phyloP scores from a whole-genome alignment of 768 basidiomycete species.

The Termitomyces sp. region DNA sequence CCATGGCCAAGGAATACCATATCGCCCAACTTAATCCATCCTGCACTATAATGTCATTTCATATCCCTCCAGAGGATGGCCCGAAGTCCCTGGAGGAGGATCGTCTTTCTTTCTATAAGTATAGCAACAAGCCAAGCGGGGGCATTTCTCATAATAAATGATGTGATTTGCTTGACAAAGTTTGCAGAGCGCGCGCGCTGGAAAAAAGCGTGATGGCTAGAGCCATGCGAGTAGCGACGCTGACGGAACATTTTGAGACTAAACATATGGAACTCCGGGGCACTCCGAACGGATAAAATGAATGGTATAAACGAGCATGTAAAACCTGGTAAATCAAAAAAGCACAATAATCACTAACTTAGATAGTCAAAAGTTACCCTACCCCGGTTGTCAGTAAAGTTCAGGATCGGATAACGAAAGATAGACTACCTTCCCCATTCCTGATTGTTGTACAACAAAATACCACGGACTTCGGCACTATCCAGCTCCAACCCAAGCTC shows the following conservation, averaged over 20 bases:
- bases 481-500: slow-evolving; percentile 83
- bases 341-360: slow-evolving; percentile 21
- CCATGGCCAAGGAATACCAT: not conserved
- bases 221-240: slow-evolving; percentile 15
- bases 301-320: slow-evolving; percentile 8
- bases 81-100: not conserved
- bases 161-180: not conserved
- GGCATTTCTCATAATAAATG: not conserved
- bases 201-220: not conserved
- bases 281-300: slow-evolving; percentile 7
- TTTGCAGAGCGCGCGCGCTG: not conserved
- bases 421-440: slow-evolving; percentile 79
- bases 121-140: no score
- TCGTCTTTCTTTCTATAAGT: no score
- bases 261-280: slow-evolving; percentile 15
- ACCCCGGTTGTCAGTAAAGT: slow-evolving; percentile 9
- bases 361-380: slow-evolving; percentile 51
- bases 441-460: slow-evolving; percentile 67
- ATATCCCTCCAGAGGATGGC: not conserved
- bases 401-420: slow-evolving; percentile 11
- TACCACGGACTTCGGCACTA: slow-evolving; percentile 83
- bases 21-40: not conserved
- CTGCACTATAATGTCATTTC: not conserved
- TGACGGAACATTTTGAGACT: slow-evolving; percentile 18
- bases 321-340: slow-evolving; percentile 5